Conservation (phyloP, 306 rosid genomes). For the Mucuna pruriens region DNA sequence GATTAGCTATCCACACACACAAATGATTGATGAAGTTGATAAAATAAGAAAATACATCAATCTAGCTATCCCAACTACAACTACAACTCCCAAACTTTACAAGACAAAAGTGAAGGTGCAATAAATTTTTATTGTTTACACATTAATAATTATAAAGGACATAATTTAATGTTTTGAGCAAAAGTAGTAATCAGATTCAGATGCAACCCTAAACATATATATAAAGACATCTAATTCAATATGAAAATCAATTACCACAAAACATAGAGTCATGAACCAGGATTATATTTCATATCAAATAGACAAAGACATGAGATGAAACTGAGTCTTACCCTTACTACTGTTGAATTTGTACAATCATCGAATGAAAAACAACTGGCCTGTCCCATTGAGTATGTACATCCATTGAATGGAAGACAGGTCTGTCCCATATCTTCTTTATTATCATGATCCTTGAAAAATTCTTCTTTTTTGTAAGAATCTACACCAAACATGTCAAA, state of each 20-base stretch:
- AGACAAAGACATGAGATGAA: constrained; percentile 9
- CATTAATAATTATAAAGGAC: neutral
- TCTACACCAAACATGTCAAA: constrained; percentile 29
- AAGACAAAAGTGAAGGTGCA: constrained; percentile 8
- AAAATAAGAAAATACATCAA: constrained; percentile 2
- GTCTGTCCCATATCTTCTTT: neutral
- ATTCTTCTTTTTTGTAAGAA: constrained; percentile 23
- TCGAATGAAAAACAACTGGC: neutral
- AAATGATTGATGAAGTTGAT: neutral
- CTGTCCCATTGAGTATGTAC: constrained; percentile 17
- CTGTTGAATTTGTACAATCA: constrained; percentile 30
- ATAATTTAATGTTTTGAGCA: neutral
- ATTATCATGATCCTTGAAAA: constrained; percentile 14
- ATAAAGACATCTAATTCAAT: neutral
- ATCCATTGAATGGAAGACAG: constrained; percentile 10
- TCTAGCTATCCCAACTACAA: neutral
- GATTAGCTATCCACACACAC: constrained; percentile 2
- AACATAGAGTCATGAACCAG: neutral
- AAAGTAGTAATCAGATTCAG: neutral
- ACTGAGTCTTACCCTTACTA: constrained; percentile 30
- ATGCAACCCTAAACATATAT: neutral
- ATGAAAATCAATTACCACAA: neutral
- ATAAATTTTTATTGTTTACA: neutral
- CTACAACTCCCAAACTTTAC: neutral
- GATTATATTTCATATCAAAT: neutral